Percentiles rank a stretch among this genome's conserved stretches.
Conservation (phyloP, 2,329 filamentous ascomycete species). For the Alternaria angustiovoidea region DNA sequence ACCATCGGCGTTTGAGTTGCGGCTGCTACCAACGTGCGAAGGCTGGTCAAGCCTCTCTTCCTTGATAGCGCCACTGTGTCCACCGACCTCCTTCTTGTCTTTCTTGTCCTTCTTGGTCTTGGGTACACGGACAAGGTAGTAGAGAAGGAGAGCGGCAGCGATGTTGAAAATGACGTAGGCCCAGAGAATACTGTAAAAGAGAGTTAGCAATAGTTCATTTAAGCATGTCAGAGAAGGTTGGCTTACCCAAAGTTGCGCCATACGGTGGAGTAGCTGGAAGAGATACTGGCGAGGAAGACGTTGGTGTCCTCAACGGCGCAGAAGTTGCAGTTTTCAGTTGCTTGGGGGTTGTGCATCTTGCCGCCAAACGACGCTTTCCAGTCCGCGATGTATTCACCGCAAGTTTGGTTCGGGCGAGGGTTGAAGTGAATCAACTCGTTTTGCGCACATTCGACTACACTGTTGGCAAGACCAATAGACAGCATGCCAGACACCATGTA, state of each 20-base stretch:
- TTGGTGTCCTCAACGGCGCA: constrained; percentile 55
- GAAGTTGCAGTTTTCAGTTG: constrained; percentile 52
- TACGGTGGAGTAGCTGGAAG: constrained; percentile 53
- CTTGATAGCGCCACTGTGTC: constrained; percentile 9
- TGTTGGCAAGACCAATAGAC: constrained; percentile 73
- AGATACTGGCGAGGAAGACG: constrained; percentile 52
- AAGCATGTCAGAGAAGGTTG: background rate
- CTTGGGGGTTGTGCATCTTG: constrained; percentile 46
- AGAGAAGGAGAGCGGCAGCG: constrained; percentile 58
- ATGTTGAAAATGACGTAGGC: constrained; percentile 63
- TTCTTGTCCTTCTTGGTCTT: constrained; percentile 56
- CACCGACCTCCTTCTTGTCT: constrained; percentile 13
- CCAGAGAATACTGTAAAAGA: constrained; percentile 54
- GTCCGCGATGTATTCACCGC: constrained; percentile 49
- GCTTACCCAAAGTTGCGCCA: constrained; percentile 62
- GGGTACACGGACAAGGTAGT: constrained; percentile 64
- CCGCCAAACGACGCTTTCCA: constrained; percentile 47
- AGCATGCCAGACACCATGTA: constrained; percentile 80
- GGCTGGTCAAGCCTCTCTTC: constrained; percentile 14
- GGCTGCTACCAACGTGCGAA: constrained; percentile 19
- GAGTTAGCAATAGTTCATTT: background rate
- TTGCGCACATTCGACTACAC: constrained; percentile 68
- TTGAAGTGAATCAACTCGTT: constrained; percentile 76
- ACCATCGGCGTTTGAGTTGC: constrained; percentile 6
- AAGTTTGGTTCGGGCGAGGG: constrained; percentile 61